Conservation (phyloP, 345 rosid genomes). For the Brassica nigra region DNA sequence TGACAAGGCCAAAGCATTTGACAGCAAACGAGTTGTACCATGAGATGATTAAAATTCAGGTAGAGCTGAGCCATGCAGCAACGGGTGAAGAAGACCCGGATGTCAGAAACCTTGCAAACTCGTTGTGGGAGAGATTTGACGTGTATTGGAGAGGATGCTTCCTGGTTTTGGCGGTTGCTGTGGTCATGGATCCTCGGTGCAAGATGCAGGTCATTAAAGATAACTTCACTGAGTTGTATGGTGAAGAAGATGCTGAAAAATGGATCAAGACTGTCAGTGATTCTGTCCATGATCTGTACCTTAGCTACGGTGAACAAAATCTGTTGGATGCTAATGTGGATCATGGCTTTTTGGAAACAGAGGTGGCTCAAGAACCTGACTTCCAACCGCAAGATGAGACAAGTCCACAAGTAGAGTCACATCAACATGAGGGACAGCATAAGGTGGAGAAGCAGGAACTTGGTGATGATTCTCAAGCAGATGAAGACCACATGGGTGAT, state of each 20-base stretch:
- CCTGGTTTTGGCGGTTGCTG: constrained; percentile 70
- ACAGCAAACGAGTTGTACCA: constrained; percentile 63
- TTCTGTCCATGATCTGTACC: constrained; percentile 67
- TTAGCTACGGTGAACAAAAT: constrained; percentile 47
- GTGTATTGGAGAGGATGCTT: constrained; percentile 69
- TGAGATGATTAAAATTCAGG: constrained; percentile 77
- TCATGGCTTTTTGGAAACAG: constrained; percentile 4
- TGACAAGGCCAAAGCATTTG: constrained; percentile 48
- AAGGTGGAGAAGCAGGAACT: not conserved
- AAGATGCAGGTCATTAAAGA: constrained; percentile 71
- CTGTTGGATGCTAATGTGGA: constrained; percentile 23
- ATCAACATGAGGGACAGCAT: constrained; percentile 12
- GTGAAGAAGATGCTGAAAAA: constrained; percentile 60
- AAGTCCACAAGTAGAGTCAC: constrained; percentile 26
- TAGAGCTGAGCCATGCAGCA: constrained; percentile 62
- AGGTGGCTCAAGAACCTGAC: constrained; percentile 41
- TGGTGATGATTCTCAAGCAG: constrained; percentile 33
- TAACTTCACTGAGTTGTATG: constrained; percentile 63
- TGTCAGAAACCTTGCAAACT: constrained; percentile 45
- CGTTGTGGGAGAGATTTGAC: constrained; percentile 54
- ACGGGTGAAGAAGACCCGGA: constrained; percentile 73
- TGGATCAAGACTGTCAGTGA: constrained; percentile 60
- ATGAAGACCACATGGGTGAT: constrained; percentile 35
- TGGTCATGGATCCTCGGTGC: constrained; percentile 82
- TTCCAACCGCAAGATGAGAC: constrained; percentile 42